Conservation (phyloP, 108 stramenopile genomes). For the Nannochloropsis oceanica region DNA sequence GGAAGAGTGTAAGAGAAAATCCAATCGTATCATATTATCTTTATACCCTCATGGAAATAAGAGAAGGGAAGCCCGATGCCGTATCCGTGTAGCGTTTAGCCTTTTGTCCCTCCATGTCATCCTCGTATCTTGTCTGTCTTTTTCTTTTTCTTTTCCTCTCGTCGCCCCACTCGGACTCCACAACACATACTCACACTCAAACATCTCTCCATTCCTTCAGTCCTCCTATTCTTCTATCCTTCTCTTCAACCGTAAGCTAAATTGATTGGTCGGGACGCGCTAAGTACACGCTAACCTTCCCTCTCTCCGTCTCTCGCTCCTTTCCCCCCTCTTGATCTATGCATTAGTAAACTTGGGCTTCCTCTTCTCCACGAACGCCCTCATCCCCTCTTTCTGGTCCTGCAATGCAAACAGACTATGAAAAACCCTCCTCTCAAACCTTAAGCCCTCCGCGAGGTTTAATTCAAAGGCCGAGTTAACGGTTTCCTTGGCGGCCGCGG, state of each 20-base stretch:
- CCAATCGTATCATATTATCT: too few relatives aligned
- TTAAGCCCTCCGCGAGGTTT: constrained; percentile 68
- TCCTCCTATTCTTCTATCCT: not conserved
- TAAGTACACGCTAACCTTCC: not conserved
- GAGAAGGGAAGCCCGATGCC: too few relatives aligned
- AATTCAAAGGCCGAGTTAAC: constrained; percentile 91
- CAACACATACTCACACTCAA: too few relatives aligned
- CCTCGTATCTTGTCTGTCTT: not conserved
- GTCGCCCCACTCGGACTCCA: too few relatives aligned
- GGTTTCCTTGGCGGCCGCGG: constrained; percentile 80
- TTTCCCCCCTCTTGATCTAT: constrained; percentile 12
- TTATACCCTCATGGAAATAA: too few relatives aligned
- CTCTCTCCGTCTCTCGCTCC: not conserved
- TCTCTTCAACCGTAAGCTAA: too few relatives aligned
- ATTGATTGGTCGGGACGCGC: too few relatives aligned
- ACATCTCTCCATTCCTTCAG: not conserved
- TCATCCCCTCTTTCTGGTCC: constrained; percentile 97
- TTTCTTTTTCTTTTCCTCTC: not conserved
- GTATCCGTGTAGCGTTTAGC: too few relatives aligned
- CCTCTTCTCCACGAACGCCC: constrained; percentile 80
- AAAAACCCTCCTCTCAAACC: constrained; percentile 89
- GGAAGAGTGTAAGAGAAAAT: too few relatives aligned
- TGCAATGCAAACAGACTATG: constrained; percentile 85
- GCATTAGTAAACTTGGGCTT: constrained; percentile 57
- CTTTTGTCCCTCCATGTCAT: not conserved